These are phyloP conservation scores for Saturnispora sekii DNA, from an alignment of 805 yeast genomes.

Conservation along the genomic window DNA sequence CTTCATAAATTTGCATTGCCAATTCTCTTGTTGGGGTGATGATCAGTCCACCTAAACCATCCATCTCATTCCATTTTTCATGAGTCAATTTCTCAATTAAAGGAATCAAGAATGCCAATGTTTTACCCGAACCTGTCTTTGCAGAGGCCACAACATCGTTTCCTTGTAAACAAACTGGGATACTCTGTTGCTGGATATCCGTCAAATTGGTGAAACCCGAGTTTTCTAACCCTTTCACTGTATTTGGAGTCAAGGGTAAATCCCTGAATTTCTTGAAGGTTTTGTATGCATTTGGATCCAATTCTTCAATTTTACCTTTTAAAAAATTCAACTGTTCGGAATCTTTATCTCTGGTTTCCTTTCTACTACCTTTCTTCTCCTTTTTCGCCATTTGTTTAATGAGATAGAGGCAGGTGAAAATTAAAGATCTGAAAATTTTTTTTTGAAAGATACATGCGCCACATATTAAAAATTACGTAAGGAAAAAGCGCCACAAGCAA, in stretches of 20 bases:
- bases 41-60: constrained; percentile 82
- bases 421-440: constrained; percentile 2
- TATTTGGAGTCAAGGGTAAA: constrained; percentile 60
- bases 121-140: constrained; percentile 84
- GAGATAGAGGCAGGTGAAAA: background rate
- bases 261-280: constrained; percentile 52
- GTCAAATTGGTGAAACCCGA: constrained; percentile 77
- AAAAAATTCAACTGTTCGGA: constrained; percentile 33
- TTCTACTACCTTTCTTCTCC: constrained; percentile 23
- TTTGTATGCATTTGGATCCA: constrained; percentile 33
- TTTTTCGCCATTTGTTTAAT: constrained; percentile 23
- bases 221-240: constrained; percentile 63
- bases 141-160: constrained; percentile 82
- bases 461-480: too few relatives aligned
- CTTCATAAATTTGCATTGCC: constrained; percentile 87
- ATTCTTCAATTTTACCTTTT: constrained; percentile 43
- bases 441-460: constrained; percentile 6
- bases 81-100: constrained; percentile 59
- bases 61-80: constrained; percentile 69
- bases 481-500: constrained; percentile 3
- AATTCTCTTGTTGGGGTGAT: constrained; percentile 90
- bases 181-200: constrained; percentile 74
- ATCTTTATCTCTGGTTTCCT: constrained; percentile 20
- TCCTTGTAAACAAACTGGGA: constrained; percentile 68
- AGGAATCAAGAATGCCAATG: constrained; percentile 79